Percentiles rank a stretch among this genome's conserved stretches.
Conservation (phyloP, 1,139 yeast species). For the Candida sp. region DNA sequence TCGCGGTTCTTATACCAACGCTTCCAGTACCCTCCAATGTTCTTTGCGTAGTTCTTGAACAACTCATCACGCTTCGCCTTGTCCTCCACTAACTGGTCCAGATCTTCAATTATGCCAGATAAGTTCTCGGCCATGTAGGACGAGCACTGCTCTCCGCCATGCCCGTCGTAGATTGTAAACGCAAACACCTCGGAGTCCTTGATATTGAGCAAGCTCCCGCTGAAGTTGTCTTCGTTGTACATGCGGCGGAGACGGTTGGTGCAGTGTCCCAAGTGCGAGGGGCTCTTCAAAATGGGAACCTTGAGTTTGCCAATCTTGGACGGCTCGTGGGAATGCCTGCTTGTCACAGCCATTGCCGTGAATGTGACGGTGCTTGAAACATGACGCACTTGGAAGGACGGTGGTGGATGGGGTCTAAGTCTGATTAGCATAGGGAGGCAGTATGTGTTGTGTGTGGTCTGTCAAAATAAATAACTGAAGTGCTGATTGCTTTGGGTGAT, state of each 20-base stretch:
- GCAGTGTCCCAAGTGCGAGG: conserved; percentile 81
- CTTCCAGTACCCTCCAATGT: conserved; percentile 90
- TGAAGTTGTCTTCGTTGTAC: conserved; percentile 82
- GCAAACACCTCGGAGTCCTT: conserved; percentile 46
- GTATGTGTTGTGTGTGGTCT: background rate
- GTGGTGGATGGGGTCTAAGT: background rate
- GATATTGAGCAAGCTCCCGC: conserved; percentile 44
- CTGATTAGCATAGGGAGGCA: background rate
- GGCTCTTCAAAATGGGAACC: conserved; percentile 67
- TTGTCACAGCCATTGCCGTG: conserved; percentile 27
- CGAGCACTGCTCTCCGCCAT: conserved; percentile 85
- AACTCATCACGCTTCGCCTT: conserved; percentile 42
- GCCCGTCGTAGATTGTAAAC: conserved; percentile 89
- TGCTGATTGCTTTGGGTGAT: too few relatives aligned
- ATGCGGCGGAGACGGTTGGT: conserved; percentile 77
- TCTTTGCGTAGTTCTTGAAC: conserved; percentile 51
- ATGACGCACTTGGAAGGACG: conserved; percentile 7
- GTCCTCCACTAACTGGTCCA: conserved; percentile 22
- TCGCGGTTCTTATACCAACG: conserved; percentile 64
- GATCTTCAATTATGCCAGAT: conserved; percentile 58
- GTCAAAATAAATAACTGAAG: too few relatives aligned
- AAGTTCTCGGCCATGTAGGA: conserved; percentile 58
- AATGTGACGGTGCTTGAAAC: conserved; percentile 30
- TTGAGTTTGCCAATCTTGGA: conserved; percentile 31
- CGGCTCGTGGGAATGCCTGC: conserved; percentile 12